These are phyloP conservation scores for Exophiala viscosa DNA, from an alignment of 2,329 filamentous ascomycete genomes.

Conservation along the genomic window DNA sequence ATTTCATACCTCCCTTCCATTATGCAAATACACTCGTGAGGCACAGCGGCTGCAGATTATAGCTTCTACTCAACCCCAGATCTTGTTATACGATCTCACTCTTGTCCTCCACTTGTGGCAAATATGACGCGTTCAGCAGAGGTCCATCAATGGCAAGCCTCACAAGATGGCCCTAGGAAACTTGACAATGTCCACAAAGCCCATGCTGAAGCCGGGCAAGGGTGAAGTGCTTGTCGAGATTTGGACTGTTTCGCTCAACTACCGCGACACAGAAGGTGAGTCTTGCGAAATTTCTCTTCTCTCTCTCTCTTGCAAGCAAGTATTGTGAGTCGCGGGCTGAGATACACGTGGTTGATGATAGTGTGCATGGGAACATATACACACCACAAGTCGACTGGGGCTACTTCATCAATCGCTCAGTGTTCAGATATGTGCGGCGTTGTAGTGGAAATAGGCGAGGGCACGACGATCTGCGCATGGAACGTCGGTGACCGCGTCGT, in stretches of 20 bases:
- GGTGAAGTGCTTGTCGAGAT: constrained; percentile 63
- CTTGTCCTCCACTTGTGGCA: too few relatives aligned
- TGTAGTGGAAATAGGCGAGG: constrained; percentile 39
- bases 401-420: constrained; percentile 27
- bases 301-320: too few relatives aligned
- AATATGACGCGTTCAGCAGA: constrained; percentile 1
- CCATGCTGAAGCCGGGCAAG: constrained; percentile 47
- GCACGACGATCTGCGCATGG: constrained; percentile 33
- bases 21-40: too few relatives aligned
- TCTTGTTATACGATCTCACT: too few relatives aligned
- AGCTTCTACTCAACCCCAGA: too few relatives aligned
- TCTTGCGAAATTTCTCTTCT: too few relatives aligned
- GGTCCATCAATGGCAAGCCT: constrained; percentile 51
- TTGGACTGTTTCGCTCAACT: constrained; percentile 48
- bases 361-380: constrained; percentile 16
- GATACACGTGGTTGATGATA: too few relatives aligned
- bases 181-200: constrained; percentile 43
- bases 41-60: too few relatives aligned
- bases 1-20: too few relatives aligned
- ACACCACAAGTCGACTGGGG: constrained; percentile 13
- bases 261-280: constrained; percentile 43
- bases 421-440: constrained; percentile 45
- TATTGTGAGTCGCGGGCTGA: too few relatives aligned
- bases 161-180: constrained; percentile 56
- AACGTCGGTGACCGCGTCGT: constrained; percentile 37